phyloP scores from a whole-genome alignment of 352 stramenopile species.

The Thraustochytrium striatum region DNA sequence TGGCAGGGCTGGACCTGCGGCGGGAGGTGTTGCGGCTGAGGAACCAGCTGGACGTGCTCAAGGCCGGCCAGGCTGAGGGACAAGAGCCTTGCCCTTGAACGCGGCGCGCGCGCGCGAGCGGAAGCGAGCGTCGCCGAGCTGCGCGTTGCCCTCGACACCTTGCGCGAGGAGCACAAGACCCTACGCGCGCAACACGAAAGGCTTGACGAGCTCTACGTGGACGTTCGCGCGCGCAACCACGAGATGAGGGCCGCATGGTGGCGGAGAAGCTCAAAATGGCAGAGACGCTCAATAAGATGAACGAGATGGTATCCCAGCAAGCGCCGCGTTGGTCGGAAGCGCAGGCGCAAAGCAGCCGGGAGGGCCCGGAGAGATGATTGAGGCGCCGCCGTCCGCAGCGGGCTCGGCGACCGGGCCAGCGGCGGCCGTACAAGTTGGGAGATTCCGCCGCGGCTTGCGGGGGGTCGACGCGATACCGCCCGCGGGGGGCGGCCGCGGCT shows the following conservation, averaged over 20 bases:
- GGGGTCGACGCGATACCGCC: not conserved
- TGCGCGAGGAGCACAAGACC: not conserved
- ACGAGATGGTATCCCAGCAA: constrained; percentile 15
- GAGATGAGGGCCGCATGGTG: constrained; percentile 23
- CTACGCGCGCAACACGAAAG: constrained; percentile 2
- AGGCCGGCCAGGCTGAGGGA: not conserved
- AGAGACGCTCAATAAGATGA: constrained; percentile 39
- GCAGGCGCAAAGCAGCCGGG: not conserved
- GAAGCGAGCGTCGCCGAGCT: not conserved
- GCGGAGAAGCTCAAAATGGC: constrained; percentile 41
- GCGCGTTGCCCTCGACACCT: not conserved
- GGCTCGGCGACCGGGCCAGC: not conserved
- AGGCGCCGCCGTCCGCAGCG: not conserved
- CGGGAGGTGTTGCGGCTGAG: not conserved
- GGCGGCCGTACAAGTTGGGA: no score
- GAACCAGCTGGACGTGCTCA: not conserved
- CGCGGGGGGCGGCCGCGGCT: not conserved
- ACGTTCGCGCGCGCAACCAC: not conserved
- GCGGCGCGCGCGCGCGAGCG: not conserved
- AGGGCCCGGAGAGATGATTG: not conserved
- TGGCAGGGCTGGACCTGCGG: not conserved
- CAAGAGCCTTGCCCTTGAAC: not conserved
- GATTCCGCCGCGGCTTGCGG: no score
- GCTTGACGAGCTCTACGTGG: constrained; percentile 22
- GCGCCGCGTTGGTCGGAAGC: not conserved